Evolutionary conservation across 345 rosid genomes (phyloP).

Genomic region (Hibiscus trionum): DNA sequence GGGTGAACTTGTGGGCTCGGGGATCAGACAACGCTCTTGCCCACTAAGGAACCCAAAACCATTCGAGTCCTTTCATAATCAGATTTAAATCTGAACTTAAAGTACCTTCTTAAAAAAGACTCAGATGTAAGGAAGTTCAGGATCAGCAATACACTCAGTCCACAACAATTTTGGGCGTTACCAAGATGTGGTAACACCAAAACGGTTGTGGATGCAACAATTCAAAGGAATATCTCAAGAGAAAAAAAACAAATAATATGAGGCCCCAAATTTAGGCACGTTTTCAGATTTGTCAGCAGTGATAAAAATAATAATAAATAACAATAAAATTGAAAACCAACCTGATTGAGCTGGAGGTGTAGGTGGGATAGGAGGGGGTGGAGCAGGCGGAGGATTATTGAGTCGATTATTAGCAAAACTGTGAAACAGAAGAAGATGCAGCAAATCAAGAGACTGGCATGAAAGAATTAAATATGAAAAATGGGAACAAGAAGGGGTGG

Average conservation of each 20-base stretch:
- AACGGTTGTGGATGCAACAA: not conserved
- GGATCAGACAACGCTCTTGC: too few species aligned
- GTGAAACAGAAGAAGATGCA: slow-evolving; percentile 20
- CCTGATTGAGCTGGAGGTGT: slow-evolving; percentile 35
- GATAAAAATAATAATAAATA: not conserved
- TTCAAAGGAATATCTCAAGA: not conserved
- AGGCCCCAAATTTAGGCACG: not conserved
- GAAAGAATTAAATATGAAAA: not conserved
- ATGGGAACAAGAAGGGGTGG: not conserved
- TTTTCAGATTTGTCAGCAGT: not conserved
- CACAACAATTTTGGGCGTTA: not conserved
- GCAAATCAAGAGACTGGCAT: slow-evolving; percentile 7
- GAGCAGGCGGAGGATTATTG: slow-evolving; percentile 23
- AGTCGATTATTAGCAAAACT: slow-evolving; percentile 51
- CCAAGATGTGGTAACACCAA: not conserved
- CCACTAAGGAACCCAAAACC: not conserved
- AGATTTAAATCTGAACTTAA: not conserved
- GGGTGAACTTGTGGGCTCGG: not conserved
- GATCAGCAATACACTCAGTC: not conserved
- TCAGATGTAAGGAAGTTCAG: not conserved
- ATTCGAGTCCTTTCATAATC: not conserved
- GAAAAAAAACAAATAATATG: not conserved
- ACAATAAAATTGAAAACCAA: slow-evolving; percentile 11
- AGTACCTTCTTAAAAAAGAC: not conserved
- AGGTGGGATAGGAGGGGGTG: slow-evolving; percentile 48